Conservation (phyloP, 2,329 filamentous ascomycete genomes). For the Fusarium sambucinum region DNA sequence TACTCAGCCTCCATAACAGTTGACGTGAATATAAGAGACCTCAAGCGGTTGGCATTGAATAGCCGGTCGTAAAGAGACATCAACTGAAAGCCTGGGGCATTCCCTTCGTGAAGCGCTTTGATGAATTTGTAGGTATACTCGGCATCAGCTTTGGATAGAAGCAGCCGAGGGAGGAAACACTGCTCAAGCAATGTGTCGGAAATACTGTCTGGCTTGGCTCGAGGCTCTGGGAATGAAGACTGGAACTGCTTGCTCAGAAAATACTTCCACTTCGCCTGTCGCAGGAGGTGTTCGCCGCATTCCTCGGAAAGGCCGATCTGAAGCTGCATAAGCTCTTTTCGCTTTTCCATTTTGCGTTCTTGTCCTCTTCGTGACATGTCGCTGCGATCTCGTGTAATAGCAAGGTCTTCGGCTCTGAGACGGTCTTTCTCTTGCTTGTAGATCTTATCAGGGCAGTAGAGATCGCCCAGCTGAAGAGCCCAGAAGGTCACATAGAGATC, state of each 20-base stretch:
- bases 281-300: slow-evolving; percentile 75
- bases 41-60: slow-evolving; percentile 84
- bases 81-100: slow-evolving; percentile 87
- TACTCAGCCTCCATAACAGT: slow-evolving; percentile 93
- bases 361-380: slow-evolving; percentile 77
- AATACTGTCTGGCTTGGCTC: slow-evolving; percentile 72
- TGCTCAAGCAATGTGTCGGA: slow-evolving; percentile 86
- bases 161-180: slow-evolving; percentile 88
- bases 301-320: slow-evolving; percentile 79
- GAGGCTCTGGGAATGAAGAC: slow-evolving; percentile 79
- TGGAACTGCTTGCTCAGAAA: slow-evolving; percentile 81
- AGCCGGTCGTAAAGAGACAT: slow-evolving; percentile 85
- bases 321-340: slow-evolving; percentile 75
- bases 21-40: slow-evolving; percentile 86
- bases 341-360: slow-evolving; percentile 73
- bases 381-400: slow-evolving; percentile 76
- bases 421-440: slow-evolving; percentile 82
- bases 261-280: slow-evolving; percentile 74
- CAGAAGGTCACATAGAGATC: slow-evolving; percentile 93
- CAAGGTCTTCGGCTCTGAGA: slow-evolving; percentile 74
- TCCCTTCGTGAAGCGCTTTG: slow-evolving; percentile 86
- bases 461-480: slow-evolving; percentile 86
- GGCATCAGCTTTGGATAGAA: slow-evolving; percentile 86
- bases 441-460: slow-evolving; percentile 79
- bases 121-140: slow-evolving; percentile 90